phyloP scores from a whole-genome alignment of 2,329 filamentous ascomycete species.

The Verticillium nubilum region DNA sequence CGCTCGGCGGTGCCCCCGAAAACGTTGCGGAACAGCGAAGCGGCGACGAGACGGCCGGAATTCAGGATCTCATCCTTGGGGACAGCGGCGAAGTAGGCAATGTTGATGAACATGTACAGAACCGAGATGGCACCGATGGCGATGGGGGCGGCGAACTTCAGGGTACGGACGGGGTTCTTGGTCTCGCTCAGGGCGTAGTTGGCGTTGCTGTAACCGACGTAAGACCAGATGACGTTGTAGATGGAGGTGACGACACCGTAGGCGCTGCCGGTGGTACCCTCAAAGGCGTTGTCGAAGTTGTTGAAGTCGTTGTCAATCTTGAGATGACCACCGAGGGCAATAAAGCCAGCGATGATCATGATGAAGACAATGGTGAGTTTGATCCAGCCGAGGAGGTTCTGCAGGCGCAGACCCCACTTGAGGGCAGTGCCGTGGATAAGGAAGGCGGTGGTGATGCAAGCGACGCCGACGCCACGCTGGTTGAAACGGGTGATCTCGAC shows the following conservation, averaged over 20 bases:
- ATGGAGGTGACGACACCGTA: conserved; percentile 65
- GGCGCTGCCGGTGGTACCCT: conserved; percentile 58
- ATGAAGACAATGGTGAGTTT: conserved; percentile 62
- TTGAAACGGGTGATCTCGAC: conserved; percentile 61
- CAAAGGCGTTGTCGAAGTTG: conserved; percentile 60
- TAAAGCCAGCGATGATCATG: conserved; percentile 58
- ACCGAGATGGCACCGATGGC: conserved; percentile 53
- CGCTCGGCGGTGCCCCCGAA: conserved; percentile 49
- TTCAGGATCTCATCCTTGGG: conserved; percentile 46
- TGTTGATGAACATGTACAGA: conserved; percentile 62
- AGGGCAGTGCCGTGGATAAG: conserved; percentile 59
- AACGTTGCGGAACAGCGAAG: conserved; percentile 50
- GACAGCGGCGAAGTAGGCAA: conserved; percentile 60
- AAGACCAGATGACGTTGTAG: conserved; percentile 69
- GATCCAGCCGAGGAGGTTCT: conserved; percentile 60
- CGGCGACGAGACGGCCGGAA: conserved; percentile 46
- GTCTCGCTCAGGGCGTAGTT: conserved; percentile 64
- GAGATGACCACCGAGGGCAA: conserved; percentile 55
- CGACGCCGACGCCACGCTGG: conserved; percentile 61
- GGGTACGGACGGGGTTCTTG: conserved; percentile 57
- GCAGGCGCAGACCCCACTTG: conserved; percentile 62
- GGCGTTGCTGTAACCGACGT: conserved; percentile 63
- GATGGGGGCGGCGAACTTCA: conserved; percentile 59
- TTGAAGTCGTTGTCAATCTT: conserved; percentile 53
- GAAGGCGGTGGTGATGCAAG: conserved; percentile 59